Evolutionary conservation across 208 protist species (phyloP).

Genomic region (Balamuthia mandrillaris): DNA sequence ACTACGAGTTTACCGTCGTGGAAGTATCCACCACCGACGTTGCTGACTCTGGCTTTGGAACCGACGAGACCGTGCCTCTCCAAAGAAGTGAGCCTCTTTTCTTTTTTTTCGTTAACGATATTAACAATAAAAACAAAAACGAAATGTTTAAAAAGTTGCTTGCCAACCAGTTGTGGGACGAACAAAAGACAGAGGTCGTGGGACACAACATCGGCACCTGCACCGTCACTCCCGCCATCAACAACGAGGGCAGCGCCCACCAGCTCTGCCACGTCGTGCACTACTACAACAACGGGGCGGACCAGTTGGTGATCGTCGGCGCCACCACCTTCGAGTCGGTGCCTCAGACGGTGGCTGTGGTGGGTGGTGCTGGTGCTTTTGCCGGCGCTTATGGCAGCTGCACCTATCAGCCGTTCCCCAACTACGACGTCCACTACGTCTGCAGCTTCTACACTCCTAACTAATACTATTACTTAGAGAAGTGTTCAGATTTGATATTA

Average conservation of each 20-base stretch:
- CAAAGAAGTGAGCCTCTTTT: neutral
- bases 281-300: neutral
- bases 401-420: neutral
- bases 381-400: neutral
- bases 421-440: neutral
- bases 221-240: neutral
- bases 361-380: neutral
- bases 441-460: neutral
- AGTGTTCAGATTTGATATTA: too few species aligned
- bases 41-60: neutral
- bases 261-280: neutral
- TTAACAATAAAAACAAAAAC: neutral
- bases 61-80: neutral
- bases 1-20: neutral
- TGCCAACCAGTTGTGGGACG: neutral
- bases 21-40: neutral
- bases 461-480: too few species aligned
- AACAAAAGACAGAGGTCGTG: neutral
- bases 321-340: neutral
- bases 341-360: neutral
- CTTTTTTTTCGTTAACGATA: neutral
- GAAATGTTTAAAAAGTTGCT: neutral
- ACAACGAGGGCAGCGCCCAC: neutral
- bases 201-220: neutral
- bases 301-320: neutral